Conservation (phyloP, 2,329 filamentous ascomycete genomes). For the Penicillium sp. region DNA sequence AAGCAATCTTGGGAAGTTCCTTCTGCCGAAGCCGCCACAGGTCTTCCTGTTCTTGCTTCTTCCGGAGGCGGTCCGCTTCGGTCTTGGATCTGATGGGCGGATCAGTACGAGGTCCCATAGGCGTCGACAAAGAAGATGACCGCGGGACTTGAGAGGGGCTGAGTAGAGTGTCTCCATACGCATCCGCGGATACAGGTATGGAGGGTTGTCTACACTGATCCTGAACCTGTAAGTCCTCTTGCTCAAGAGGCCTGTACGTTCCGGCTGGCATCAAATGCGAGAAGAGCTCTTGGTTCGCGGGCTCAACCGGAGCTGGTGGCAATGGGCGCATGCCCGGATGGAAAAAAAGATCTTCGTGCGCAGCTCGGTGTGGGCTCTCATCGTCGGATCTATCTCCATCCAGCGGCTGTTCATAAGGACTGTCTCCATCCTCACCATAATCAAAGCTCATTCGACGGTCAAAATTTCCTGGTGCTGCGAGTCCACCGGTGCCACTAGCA, state of each 20-base stretch:
- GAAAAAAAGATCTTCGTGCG: conserved; percentile 89
- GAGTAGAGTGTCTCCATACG: conserved; percentile 48
- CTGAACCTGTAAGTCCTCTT: conserved; percentile 38
- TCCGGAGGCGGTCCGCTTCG: conserved; percentile 69
- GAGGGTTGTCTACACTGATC: conserved; percentile 39
- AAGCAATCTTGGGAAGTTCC: conserved; percentile 49
- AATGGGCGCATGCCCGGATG: conserved; percentile 74
- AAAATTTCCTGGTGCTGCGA: conserved; percentile 68
- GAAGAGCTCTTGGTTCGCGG: conserved; percentile 44
- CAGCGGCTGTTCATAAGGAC: conserved; percentile 55
- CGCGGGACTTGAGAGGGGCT: conserved; percentile 57
- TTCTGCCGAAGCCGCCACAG: conserved; percentile 51
- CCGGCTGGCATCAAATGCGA: conserved; percentile 53
- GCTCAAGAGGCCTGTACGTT: conserved; percentile 57
- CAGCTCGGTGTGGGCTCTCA: conserved; percentile 67
- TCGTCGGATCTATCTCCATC: conserved; percentile 49
- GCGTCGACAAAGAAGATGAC: conserved; percentile 78
- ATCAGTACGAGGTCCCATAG: conserved; percentile 72
- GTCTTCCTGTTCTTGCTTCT: conserved; percentile 54
- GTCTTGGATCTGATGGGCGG: conserved; percentile 90
- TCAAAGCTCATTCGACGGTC: conserved; percentile 79
- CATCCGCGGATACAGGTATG: conserved; percentile 48
- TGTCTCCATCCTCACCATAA: conserved; percentile 82
- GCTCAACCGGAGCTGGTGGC: conserved; percentile 62
- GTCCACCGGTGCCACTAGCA: conserved; percentile 83